Conservation (phyloP, 192 early-diverging fungal species). For the Rhizophagus prolifer region DNA sequence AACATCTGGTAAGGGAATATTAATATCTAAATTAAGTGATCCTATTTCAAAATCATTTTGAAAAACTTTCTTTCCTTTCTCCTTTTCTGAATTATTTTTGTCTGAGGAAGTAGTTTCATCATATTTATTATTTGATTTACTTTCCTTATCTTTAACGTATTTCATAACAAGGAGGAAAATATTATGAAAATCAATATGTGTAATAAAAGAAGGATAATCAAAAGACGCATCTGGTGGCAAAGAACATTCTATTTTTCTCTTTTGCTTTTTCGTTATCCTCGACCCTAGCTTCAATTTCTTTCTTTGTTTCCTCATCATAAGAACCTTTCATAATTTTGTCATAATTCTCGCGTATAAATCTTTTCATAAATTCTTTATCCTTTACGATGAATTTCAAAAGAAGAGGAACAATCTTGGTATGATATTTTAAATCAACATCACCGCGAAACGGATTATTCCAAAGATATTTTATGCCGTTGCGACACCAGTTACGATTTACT, state of each 20-base stretch:
- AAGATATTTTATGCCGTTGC: background rate
- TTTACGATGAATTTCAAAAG: background rate
- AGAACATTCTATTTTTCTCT: background rate
- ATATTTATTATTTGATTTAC: background rate
- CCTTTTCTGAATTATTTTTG: background rate
- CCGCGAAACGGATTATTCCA: background rate
- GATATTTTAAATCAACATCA: background rate
- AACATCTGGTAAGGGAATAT: background rate
- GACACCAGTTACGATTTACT: background rate
- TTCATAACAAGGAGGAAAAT: background rate
- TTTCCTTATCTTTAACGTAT: background rate
- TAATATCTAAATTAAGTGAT: background rate
- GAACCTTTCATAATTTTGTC: background rate
- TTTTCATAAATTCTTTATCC: background rate
- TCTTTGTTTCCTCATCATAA: background rate
- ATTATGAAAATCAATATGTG: background rate
- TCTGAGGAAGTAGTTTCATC: background rate
- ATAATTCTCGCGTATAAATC: background rate
- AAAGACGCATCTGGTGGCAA: background rate
- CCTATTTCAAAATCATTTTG: background rate
- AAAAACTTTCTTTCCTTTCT: background rate
- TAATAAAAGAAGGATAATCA: background rate
- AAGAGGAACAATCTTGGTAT: background rate
- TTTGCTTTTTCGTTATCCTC: background rate
- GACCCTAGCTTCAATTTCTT: background rate